Evolutionary conservation across 495 filamentous ascomycete species (phyloP).

Genomic region (Penicillium paradoxum): DNA sequence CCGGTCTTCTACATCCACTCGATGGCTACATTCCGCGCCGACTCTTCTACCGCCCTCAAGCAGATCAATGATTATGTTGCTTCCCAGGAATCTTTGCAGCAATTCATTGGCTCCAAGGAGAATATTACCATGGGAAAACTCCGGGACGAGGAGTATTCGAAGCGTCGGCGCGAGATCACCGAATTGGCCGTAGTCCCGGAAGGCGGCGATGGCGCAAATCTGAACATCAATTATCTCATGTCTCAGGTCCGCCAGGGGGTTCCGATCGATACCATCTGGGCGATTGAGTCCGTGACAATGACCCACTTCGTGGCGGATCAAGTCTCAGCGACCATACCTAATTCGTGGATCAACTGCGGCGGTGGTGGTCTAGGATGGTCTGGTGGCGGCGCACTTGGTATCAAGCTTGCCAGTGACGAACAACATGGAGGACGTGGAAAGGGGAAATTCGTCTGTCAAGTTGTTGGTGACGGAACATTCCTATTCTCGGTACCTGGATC

Average conservation of each 20-base stretch:
- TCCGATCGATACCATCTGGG: conserved; percentile 76
- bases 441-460: conserved; percentile 83
- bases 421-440: conserved; percentile 54
- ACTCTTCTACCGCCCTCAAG: conserved; percentile 63
- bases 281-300: conserved; percentile 85
- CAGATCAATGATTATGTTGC: conserved; percentile 62
- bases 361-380: conserved; percentile 94
- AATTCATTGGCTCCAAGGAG: conserved; percentile 42
- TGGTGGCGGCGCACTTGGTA: conserved; percentile 81
- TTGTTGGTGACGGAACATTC: conserved; percentile 91
- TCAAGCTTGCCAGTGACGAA: conserved; percentile 75
- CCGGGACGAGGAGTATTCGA: conserved; percentile 55
- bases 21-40: conserved; percentile 69
- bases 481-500: conserved; percentile 84
- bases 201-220: conserved; percentile 53
- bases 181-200: conserved; percentile 48
- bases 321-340: conserved; percentile 68
- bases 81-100: conserved; percentile 37
- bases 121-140: conserved; percentile 48
- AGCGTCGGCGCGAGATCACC: conserved; percentile 55
- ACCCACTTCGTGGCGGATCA: conserved; percentile 75
- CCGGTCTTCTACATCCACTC: conserved; percentile 76
- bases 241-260: conserved; percentile 56
- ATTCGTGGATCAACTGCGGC: conserved; percentile 89
- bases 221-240: conserved; percentile 68